Evolutionary conservation across 2,329 filamentous ascomycete species (phyloP).

Genomic region (Westerdykella aurantiaca): DNA sequence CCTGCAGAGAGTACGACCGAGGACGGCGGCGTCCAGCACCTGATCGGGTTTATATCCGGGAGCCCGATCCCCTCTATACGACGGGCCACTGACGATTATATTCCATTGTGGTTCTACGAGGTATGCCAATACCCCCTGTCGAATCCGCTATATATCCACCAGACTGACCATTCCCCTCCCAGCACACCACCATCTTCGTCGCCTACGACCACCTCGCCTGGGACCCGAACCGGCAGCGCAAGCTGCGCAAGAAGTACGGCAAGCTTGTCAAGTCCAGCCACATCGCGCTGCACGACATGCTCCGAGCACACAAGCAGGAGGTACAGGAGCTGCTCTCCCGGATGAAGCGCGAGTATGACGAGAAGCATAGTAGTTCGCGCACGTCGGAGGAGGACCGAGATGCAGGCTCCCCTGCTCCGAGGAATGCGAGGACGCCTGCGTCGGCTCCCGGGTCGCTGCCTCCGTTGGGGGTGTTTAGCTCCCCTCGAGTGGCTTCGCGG

Average conservation of each 20-base stretch:
- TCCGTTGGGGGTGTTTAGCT: no score
- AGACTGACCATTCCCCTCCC: conserved; percentile 1
- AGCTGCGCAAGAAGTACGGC: conserved; percentile 54
- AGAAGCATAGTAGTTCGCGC: conserved; percentile 5
- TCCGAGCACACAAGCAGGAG: conserved; percentile 47
- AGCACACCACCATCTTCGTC: conserved; percentile 74
- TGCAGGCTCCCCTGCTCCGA: no score
- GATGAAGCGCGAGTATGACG: conserved; percentile 38
- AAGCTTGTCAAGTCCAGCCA: conserved; percentile 44
- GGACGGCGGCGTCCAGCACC: conserved; percentile 51
- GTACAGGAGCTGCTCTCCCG: conserved; percentile 45
- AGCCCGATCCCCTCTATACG: conserved; percentile 70
- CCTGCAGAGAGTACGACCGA: conserved; percentile 54
- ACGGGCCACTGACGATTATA: conserved; percentile 58
- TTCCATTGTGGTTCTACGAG: conserved; percentile 78
- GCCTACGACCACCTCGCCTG: conserved; percentile 70
- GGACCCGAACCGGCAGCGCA: conserved; percentile 53
- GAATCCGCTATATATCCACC: not conserved
- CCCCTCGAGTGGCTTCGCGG: no score
- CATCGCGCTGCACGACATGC: conserved; percentile 51
- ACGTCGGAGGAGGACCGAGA: not conserved
- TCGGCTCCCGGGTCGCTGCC: no score
- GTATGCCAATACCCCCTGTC: conserved; percentile 34
- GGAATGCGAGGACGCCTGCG: no score
- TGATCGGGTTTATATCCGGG: conserved; percentile 76